phyloP scores from a whole-genome alignment of 2,329 filamentous ascomycete species.

The Ophiostoma novo-ulmi region DNA sequence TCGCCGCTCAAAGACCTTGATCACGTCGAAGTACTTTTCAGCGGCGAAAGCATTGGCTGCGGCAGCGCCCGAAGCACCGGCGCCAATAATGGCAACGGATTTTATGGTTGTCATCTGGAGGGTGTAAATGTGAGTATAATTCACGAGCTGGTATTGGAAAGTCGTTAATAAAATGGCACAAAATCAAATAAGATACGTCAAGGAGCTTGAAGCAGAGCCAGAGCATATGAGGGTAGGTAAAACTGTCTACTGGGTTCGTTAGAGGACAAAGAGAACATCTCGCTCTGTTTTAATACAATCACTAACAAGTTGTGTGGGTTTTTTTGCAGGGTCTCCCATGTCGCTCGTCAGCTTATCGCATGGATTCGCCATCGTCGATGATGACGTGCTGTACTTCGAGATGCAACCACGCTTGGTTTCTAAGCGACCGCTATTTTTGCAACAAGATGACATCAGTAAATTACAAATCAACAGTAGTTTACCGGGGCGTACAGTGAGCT shows the following conservation, averaged over 20 bases:
- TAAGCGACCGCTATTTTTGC: background rate
- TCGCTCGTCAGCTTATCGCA: background rate
- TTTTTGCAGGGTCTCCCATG: background rate
- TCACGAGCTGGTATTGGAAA: background rate
- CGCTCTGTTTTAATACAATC: background rate
- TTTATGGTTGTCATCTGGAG: constrained; percentile 21
- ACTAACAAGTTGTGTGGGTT: background rate
- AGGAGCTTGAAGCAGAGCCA: too few species aligned
- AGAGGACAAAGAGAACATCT: background rate
- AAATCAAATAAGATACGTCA: too few species aligned
- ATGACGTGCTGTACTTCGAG: background rate
- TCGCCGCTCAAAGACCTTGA: constrained; percentile 41
- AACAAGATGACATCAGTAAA: background rate
- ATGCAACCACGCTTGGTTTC: background rate
- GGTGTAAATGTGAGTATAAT: background rate
- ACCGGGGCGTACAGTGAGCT: background rate
- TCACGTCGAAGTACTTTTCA: constrained; percentile 41
- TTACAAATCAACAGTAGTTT: background rate
- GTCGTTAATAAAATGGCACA: too few species aligned
- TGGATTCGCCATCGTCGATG: background rate
- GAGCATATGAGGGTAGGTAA: too few species aligned
- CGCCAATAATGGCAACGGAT: constrained; percentile 26
- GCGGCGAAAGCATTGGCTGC: constrained; percentile 45
- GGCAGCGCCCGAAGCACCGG: constrained; percentile 39
- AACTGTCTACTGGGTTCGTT: too few species aligned